phyloP scores from a whole-genome alignment of 75 land plant genomes.

The Pseudotsuga menziesii region DNA sequence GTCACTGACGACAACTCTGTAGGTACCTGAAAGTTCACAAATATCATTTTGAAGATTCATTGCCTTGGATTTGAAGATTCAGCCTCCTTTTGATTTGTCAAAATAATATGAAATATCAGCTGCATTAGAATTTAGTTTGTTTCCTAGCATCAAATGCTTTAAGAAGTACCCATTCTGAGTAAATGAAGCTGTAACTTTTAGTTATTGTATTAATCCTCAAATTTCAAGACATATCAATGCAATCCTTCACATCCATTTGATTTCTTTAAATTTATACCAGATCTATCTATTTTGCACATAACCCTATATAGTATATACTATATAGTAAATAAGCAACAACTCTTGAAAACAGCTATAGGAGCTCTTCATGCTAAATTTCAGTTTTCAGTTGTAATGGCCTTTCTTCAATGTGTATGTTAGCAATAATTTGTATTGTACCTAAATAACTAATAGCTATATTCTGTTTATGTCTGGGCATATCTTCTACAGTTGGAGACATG shows the following conservation, averaged over 20 bases:
- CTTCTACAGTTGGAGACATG: conserved; percentile 81
- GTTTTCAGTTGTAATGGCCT: neutral
- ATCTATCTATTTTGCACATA: too few relatives aligned
- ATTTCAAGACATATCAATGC: too few relatives aligned
- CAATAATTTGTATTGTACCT: neutral
- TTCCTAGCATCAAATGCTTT: too few relatives aligned
- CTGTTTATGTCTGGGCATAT: neutral
- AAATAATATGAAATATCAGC: too few relatives aligned
- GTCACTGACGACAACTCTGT: neutral
- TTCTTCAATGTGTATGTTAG: neutral
- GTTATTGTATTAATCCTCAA: too few relatives aligned
- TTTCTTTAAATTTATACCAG: too few relatives aligned
- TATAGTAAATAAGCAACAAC: neutral
- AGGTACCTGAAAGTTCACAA: neutral
- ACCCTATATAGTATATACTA: too few relatives aligned
- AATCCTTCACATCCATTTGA: too few relatives aligned
- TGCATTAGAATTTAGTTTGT: too few relatives aligned
- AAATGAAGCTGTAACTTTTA: too few relatives aligned
- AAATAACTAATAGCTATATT: neutral
- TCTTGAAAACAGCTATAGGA: neutral
- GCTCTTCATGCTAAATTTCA: neutral
- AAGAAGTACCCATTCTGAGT: too few relatives aligned
- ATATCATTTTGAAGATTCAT: neutral
- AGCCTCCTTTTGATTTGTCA: neutral
- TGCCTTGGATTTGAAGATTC: neutral